Evolutionary conservation across 768 basidiomycete genomes (phyloP), one percentile per base, ranked within the genome.

Genomic region (Neoboletus brunneissimus): DNA sequence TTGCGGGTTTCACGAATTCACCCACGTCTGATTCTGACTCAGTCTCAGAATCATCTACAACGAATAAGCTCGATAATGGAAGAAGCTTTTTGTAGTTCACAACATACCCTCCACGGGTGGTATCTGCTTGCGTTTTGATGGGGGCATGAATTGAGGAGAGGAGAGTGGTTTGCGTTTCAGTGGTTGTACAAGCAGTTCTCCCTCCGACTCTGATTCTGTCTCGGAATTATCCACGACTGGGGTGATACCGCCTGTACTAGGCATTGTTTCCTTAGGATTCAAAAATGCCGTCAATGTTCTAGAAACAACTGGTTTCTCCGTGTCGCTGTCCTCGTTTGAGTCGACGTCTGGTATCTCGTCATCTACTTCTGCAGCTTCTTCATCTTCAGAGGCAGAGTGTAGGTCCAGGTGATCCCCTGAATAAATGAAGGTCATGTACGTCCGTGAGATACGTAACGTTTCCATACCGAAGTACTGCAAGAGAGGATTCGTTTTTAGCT

Each of bases 321-420:
- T 61, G n/a, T 69, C 69, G 37, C 68, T 67, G 42, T 67, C 68
- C 37, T 63, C 59, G 35, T 65, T 59, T 20, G 62, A 62, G 27
- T 59, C 62, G 12, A 37, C 31, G 34, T 65, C 62, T 5, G 59
- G 53, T 9, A 57, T 59, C 4, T 65, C 61, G 20, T 66, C 71
- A 9, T 56, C 62, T 9, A 62, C 63, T 8, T 59, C 66, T 34
- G 58, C 51, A 8, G 0, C 37, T 38, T 66, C 63, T 4, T 70
- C 71, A 18, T 72, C 67, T 59, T 83, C 82, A 9, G 79, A 81
- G 22, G 77, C 83, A 27, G 83, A 83, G 31, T 81, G 79, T 18
- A 84, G 63, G 38, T 77, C 78, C 38, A 85, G 61, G 43, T 78
- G 74, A 55, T 73, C 64, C 8, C 68, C 79, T 76, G 55, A 46